Evolutionary conservation across 164 flowering plant genomes (phyloP), one percentile per base, ranked within the genome.

Genomic region (Chimonanthus salicifolius): DNA sequence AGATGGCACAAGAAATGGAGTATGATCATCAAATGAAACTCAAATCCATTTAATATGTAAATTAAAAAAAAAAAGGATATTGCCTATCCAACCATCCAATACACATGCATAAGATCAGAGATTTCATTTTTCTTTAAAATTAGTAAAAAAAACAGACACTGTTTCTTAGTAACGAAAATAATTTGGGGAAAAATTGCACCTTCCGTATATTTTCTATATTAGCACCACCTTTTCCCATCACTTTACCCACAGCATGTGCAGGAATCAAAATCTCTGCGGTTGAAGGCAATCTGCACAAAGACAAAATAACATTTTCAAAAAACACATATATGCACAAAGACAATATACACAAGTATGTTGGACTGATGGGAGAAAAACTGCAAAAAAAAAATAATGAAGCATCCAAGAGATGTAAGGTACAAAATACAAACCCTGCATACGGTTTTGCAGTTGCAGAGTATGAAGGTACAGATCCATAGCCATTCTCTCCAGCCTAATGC

Each of bases 221-320:
- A 64, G 89, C 84, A 58, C 99, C 98, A 74, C 91, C 90, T 85
- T 85, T 95, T 43, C 99, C 99, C 76, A 95, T 78, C 72, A 95
- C 98, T 83, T 89, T 95, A 67, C 97, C 90, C n/a, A 92, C 86
- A 60, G 98, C 97, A 84, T 87, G 83, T 71, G 88, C 87, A 79
- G 99, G 98, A 69, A 95, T 80, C 76, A 88, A 58, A 79, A 95
- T 84, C 80, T 95, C 99, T 69, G 86, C 71, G 20, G 86, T 70
- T 20, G 97, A 84, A 44, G 91, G 78, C 85, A 89, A 81, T 49
- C 97, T 92, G 86, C 74, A 74, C 47, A 70, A 18, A 68, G 46
- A 49, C 49, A 71, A 68, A 3, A 33, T 66, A 66, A 43, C 4
- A 66, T 47, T 43, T 33, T 4, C 20, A 18, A 33, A 65, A 65